A percentile compares a stretch with the other conserved stretches of the same genome.
These are phyloP conservation scores for Periconia sp. DNA, from an alignment of 2,329 filamentous ascomycete genomes.

Conservation along the genomic window DNA sequence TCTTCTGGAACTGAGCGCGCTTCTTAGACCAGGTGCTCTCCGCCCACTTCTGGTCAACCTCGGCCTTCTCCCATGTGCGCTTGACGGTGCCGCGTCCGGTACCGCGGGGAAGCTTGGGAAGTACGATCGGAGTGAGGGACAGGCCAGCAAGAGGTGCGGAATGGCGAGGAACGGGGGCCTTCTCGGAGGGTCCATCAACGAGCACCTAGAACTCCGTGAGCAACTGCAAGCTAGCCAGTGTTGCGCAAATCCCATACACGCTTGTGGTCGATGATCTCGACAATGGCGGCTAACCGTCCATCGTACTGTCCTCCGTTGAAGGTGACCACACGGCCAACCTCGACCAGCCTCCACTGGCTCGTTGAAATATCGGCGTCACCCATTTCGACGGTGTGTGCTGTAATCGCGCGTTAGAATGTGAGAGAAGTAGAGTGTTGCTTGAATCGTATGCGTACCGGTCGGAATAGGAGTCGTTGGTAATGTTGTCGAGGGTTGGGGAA, in stretches of 20 bases:
- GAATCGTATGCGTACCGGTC: slow-evolving; percentile 47
- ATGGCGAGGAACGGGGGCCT: slow-evolving; percentile 85
- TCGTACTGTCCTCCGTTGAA: slow-evolving; percentile 81
- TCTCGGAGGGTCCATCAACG: slow-evolving; percentile 88
- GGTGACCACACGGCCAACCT: slow-evolving; percentile 97
- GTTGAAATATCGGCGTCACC: slow-evolving; percentile 56
- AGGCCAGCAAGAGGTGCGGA: slow-evolving; percentile 79
- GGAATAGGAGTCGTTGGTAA: slow-evolving; percentile 44
- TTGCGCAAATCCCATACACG: slow-evolving; percentile 74
- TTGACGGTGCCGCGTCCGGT: slow-evolving; percentile 82
- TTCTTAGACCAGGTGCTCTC: slow-evolving; percentile 94
- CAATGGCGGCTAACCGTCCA: slow-evolving; percentile 89
- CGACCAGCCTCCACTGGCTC: slow-evolving; percentile 80
- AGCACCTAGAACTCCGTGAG: slow-evolving; percentile 72
- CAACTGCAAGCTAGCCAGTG: slow-evolving; percentile 20
- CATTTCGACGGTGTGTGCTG: slow-evolving; percentile 52
- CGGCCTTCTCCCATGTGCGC: slow-evolving; percentile 87
- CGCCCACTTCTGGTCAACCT: slow-evolving; percentile 93
- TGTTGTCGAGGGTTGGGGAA: slow-evolving; percentile 32
- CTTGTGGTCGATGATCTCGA: slow-evolving; percentile 99
- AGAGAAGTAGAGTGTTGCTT: slow-evolving; percentile 24
- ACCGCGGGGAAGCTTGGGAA: slow-evolving; percentile 84
- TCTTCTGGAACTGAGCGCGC: slow-evolving; percentile 81
- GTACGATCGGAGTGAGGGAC: slow-evolving; percentile 87
- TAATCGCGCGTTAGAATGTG: slow-evolving; percentile 30